A percentile compares a stretch with the other conserved stretches of the same genome.
phyloP scores from a whole-genome alignment of 352 stramenopile species.

The Pythium aristosporum region DNA sequence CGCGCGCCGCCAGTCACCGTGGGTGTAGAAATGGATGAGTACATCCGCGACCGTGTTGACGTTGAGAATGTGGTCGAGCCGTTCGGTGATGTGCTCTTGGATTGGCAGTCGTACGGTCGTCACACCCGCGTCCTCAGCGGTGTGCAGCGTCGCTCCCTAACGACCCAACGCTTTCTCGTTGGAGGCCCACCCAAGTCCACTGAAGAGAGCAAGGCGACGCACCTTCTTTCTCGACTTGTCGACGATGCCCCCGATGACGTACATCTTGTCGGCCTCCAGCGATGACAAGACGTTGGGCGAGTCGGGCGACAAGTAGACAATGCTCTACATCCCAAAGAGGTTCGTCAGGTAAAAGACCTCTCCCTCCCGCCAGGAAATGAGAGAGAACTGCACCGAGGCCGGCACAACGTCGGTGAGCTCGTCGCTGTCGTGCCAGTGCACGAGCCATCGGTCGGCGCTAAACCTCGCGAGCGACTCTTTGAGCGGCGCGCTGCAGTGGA shows the following conservation, averaged over 20 bases:
- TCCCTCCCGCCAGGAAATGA: not conserved
- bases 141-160: slow-evolving; percentile 54
- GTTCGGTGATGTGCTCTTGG: slow-evolving; percentile 65
- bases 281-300: slow-evolving; percentile 58
- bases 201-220: slow-evolving; percentile 8
- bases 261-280: slow-evolving; percentile 66
- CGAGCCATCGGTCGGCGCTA: slow-evolving; percentile 56
- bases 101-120: slow-evolving; percentile 65
- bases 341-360: too few relatives aligned
- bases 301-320: slow-evolving; percentile 80
- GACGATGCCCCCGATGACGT: slow-evolving; percentile 81
- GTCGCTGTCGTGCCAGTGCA: slow-evolving; percentile 46
- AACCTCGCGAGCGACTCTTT: slow-evolving; percentile 56
- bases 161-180: too few relatives aligned
- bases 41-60: slow-evolving; percentile 79
- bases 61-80: slow-evolving; percentile 78
- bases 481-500: slow-evolving; percentile 54
- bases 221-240: slow-evolving; percentile 75
- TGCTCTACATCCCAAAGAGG: slow-evolving; percentile 32
- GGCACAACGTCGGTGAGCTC: slow-evolving; percentile 41
- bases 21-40: slow-evolving; percentile 47
- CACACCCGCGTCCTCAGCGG: slow-evolving; percentile 47
- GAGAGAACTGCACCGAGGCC: slow-evolving; percentile 10
- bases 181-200: too few relatives aligned
- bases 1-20: slow-evolving; percentile 49